Conservation (phyloP, 2,329 filamentous ascomycete genomes). For the Sporothrix pseudoabietina region DNA sequence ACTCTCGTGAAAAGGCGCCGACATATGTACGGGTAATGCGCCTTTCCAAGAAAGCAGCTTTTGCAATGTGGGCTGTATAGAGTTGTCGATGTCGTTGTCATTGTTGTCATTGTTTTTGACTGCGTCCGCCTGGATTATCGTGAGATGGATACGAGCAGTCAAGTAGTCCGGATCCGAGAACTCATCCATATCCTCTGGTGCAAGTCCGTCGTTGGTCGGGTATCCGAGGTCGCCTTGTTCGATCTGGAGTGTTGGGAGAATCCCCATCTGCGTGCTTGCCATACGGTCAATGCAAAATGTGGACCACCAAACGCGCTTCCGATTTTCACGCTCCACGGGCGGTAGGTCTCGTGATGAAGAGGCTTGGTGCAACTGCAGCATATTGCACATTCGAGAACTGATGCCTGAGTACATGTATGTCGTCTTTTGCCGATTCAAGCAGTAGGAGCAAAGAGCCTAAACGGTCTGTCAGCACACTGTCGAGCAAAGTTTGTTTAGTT, state of each 20-base stretch:
- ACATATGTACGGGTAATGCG: slow-evolving; percentile 3
- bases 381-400: slow-evolving; percentile 29
- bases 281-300: slow-evolving; percentile 30
- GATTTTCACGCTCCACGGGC: slow-evolving; percentile 15
- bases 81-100: background rate
- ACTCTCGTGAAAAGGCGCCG: background rate
- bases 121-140: slow-evolving; percentile 26
- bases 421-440: slow-evolving; percentile 27
- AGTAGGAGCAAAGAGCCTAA: slow-evolving; percentile 22
- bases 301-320: slow-evolving; percentile 26
- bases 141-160: slow-evolving; percentile 27
- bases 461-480: background rate
- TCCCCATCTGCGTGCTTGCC: slow-evolving; percentile 27
- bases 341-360: background rate
- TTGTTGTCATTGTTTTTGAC: background rate
- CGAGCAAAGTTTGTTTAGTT: background rate
- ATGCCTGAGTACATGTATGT: slow-evolving; percentile 26
- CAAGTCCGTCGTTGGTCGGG: slow-evolving; percentile 15
- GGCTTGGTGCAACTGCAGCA: slow-evolving; percentile 24
- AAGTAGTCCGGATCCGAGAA: slow-evolving; percentile 24
- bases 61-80: background rate
- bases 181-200: slow-evolving; percentile 8
- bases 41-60: slow-evolving; percentile 2
- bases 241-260: slow-evolving; percentile 21
- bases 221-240: slow-evolving; percentile 22